These are phyloP conservation scores for Priceomyces haplophilus DNA, from an alignment of 805 yeast species.

Conservation along the genomic window DNA sequence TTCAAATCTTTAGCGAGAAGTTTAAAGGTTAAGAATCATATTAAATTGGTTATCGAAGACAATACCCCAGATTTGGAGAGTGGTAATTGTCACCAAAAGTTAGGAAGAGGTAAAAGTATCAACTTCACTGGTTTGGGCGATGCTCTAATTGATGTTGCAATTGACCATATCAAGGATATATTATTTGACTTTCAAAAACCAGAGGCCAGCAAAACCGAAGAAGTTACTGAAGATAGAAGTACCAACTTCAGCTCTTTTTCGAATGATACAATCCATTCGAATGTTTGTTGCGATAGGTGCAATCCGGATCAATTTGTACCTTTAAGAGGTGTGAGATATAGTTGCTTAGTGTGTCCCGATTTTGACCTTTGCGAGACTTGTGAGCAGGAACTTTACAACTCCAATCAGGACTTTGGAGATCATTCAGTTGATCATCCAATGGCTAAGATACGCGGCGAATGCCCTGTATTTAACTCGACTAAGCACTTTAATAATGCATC, in stretches of 20 bases:
- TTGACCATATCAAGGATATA: conserved; percentile 25
- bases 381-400: conserved; percentile 16
- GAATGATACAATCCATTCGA: conserved; percentile 17
- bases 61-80: conserved; percentile 7
- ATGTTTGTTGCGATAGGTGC: conserved; percentile 37
- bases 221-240: background rate
- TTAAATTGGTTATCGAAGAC: conserved; percentile 32
- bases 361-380: conserved; percentile 50
- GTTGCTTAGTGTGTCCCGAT: conserved; percentile 51
- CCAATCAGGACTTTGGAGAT: conserved; percentile 11
- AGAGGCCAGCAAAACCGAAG: background rate
- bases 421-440: conserved; percentile 29
- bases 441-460: conserved; percentile 25
- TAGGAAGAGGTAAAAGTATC: conserved; percentile 11
- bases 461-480: conserved; percentile 1
- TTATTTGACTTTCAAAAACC: conserved; percentile 6
- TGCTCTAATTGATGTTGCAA: conserved; percentile 26
- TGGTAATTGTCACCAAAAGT: background rate
- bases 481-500: conserved; percentile 1
- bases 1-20: conserved; percentile 45
- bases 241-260: background rate
- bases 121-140: conserved; percentile 24
- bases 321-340: conserved; percentile 46
- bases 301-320: conserved; percentile 29
- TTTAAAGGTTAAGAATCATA: conserved; percentile 44